Conservation (phyloP, 768 basidiomycete species). For the Kwoniella mangroviensis region DNA sequence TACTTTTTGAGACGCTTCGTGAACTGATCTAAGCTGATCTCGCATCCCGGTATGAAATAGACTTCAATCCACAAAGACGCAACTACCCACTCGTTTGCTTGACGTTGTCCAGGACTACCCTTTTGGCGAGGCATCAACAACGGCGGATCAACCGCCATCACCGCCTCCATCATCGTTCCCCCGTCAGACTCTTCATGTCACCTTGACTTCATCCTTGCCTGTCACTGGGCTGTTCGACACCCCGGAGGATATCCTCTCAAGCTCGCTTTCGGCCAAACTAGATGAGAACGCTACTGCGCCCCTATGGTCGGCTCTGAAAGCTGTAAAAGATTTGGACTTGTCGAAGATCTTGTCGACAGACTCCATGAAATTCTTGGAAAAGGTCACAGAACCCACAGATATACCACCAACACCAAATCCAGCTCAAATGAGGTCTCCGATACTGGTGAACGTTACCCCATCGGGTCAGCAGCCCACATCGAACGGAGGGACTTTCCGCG, state of each 20-base stretch:
- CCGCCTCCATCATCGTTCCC: slow-evolving; percentile 36
- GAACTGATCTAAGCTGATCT: not conserved
- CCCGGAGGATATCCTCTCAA: slow-evolving; percentile 5
- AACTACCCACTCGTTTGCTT: slow-evolving; percentile 32
- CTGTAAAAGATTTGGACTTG: not conserved
- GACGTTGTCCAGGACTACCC: slow-evolving; percentile 40
- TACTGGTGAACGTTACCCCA: not conserved
- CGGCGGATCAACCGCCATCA: slow-evolving; percentile 14
- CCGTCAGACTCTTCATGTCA: slow-evolving; percentile 34
- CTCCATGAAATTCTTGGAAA: slow-evolving; percentile 6
- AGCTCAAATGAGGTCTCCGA: not conserved
- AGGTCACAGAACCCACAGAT: not conserved
- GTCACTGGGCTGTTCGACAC: not conserved
- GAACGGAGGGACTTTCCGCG: not conserved
- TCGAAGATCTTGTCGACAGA: slow-evolving; percentile 2
- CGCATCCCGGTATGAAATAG: slow-evolving; percentile 7
- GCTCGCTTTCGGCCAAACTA: not conserved
- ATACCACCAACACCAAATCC: slow-evolving; percentile 1
- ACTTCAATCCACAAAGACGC: slow-evolving; percentile 31
- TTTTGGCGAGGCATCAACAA: slow-evolving; percentile 26
- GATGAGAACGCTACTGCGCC: not conserved
- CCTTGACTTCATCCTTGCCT: not conserved
- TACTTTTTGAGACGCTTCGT: too few relatives aligned
- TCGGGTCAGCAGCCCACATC: slow-evolving; percentile 18
- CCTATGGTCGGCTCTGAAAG: not conserved